Evolutionary conservation across 371 early-diverging fungal species (phyloP), one percentile per base, ranked within the genome.

Genomic region (Mucor piriformis): DNA sequence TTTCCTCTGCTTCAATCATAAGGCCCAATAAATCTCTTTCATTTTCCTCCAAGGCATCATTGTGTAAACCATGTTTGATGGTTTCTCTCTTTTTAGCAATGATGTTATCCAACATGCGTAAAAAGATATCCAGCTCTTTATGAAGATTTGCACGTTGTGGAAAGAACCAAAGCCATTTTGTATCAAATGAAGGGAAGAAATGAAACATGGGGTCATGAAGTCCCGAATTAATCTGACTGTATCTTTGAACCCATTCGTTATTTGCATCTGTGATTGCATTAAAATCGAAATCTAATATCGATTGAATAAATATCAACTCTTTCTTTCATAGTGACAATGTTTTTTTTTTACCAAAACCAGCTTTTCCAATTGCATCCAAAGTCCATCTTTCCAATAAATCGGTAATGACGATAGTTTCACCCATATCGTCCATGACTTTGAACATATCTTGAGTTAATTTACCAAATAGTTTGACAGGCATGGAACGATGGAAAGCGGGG

Each of bases 101-200:
- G 6, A 43, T 11, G 18, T 43, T 20, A 43, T 43, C 44, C 21
- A 43, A 6, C 44, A 43, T 43, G n/a, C 16, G 3, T 20, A 43
- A 43, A 43, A 43, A 43, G 10, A 18, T 20, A 20, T 43, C 44
- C 20, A 43, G 8, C 6, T 49, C 32, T 16, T 49, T 7, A 16
- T 49, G 49, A 16, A 49, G 1, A 3, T 29, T 32, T 6, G 25
- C 13, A 13, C 49, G 25, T 32, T 49, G 6, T 0, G 49, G 49
- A n/a, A 49, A 49, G 6, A 27, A 21, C 18, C 49, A 29, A 6
- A 24, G 24, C 12, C 67, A 61, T 6, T 50, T 56, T 1, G 50
- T 35, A 25, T 84, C 86, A 3, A 83, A 64, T 18, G 61, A 46
- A 6, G 86, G 84, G 33, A 85, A 78, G 47, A 83, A 44, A 49